A percentile compares a stretch with the other conserved stretches of the same genome.
Evolutionary conservation across 371 early-diverging fungal genomes (phyloP).

Genomic region (Syncephalastrum contaminatum): DNA sequence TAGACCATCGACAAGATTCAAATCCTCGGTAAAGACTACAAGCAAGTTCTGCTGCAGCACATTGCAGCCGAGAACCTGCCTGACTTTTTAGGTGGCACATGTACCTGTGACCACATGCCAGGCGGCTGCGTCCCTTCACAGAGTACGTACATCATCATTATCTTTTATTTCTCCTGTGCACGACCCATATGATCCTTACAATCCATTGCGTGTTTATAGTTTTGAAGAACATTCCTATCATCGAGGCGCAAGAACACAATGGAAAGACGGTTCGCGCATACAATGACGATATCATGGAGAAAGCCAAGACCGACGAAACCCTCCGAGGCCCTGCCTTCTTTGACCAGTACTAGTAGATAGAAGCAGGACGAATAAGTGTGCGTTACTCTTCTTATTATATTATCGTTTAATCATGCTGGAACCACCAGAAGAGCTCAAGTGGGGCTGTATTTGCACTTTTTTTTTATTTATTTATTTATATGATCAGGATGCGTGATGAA

Average conservation of each 20-base stretch:
- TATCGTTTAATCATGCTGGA: too few species aligned
- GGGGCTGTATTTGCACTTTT: too few species aligned
- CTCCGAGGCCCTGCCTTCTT: constrained; percentile 11
- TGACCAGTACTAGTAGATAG: constrained; percentile 1
- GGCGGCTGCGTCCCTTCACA: constrained; percentile 71
- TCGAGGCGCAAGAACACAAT: constrained; percentile 25
- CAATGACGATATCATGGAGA: constrained; percentile 35
- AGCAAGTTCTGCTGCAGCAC: constrained; percentile 64
- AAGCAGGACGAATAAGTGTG: not conserved
- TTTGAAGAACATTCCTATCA: constrained; percentile 34
- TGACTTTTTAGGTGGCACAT: constrained; percentile 73
- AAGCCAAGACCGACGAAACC: constrained; percentile 21
- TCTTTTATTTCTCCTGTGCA: not conserved
- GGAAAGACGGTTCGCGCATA: constrained; percentile 31
- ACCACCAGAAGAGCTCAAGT: too few species aligned
- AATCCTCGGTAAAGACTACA: constrained; percentile 70
- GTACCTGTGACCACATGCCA: constrained; percentile 80
- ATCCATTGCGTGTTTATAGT: constrained; percentile 12
- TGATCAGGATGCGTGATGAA: too few species aligned
- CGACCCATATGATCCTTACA: not conserved
- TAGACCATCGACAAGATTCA: constrained; percentile 76
- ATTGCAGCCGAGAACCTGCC: constrained; percentile 80
- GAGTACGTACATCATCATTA: constrained; percentile 11
- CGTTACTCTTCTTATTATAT: too few species aligned
- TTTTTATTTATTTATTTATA: too few species aligned